Conservation (phyloP, 2,329 filamentous ascomycete species). For the Emydomyces testavorans region DNA sequence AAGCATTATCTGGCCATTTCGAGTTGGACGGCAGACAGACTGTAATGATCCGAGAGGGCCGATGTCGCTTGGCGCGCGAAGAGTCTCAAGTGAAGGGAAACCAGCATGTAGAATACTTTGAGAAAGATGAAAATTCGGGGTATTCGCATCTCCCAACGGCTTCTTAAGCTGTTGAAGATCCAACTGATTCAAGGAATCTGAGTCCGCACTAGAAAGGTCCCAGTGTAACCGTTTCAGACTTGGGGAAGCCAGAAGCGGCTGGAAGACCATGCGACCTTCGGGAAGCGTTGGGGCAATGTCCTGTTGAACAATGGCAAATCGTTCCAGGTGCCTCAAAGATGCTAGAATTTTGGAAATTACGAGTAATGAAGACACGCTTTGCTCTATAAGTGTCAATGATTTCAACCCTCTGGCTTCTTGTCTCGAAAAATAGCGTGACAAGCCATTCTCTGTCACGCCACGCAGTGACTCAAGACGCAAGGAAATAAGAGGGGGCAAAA, state of each 20-base stretch:
- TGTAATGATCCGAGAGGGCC: slow-evolving; percentile 36
- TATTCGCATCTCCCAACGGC: slow-evolving; percentile 25
- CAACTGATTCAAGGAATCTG: slow-evolving; percentile 28
- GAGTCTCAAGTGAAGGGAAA: slow-evolving; percentile 31
- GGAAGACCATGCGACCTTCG: slow-evolving; percentile 34
- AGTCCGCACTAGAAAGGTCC: slow-evolving; percentile 39
- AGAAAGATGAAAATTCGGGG: slow-evolving; percentile 34
- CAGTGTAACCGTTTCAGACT: slow-evolving; percentile 46
- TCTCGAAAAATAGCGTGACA: slow-evolving; percentile 42
- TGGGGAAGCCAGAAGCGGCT: slow-evolving; percentile 39
- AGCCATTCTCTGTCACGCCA: slow-evolving; percentile 46
- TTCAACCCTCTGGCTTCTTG: slow-evolving; percentile 36
- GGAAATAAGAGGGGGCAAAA: slow-evolving; percentile 42
- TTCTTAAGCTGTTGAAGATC: slow-evolving; percentile 30
- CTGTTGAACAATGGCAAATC: slow-evolving; percentile 43
- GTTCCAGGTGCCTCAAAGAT: slow-evolving; percentile 35
- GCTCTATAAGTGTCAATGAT: slow-evolving; percentile 42
- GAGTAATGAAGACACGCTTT: slow-evolving; percentile 42
- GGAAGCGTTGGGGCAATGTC: slow-evolving; percentile 38
- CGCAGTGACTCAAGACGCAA: slow-evolving; percentile 45
- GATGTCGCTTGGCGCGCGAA: slow-evolving; percentile 37
- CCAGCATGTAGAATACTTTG: slow-evolving; percentile 35
- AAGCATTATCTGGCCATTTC: slow-evolving; percentile 30
- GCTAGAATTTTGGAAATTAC: slow-evolving; percentile 44
- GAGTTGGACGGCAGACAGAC: slow-evolving; percentile 33